Base-by-base conservation (phyloP, 768 basidiomycete species). In the Filobasidium floriforme region DNA sequence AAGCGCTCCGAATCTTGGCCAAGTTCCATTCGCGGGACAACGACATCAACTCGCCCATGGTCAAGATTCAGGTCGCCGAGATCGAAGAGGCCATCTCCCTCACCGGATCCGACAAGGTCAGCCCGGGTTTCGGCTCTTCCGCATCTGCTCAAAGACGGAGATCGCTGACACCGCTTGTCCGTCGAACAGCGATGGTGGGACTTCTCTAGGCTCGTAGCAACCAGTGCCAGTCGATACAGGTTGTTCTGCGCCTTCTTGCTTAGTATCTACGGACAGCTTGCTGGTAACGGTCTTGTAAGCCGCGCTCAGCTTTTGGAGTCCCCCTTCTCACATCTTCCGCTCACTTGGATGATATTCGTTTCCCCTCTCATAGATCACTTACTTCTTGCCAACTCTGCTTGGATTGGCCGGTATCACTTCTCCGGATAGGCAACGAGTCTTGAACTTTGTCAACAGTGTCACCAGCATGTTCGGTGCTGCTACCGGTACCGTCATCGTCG, bases 51-150 rank as follows among this genome's bases (percentile, higher is more conserved):
- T 85, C 84, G 0, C 84, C 84, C 11, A 74, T 85, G 10, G 78
- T 85, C 44, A 75, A 81, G 51, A 75, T 84, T 19, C 83, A 85
- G 72, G 82, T 85, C 74, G 76, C 79, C 60, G 84, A 85, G 68
- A 84, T 85, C 37, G 80, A 82, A 65, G 84, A 84, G 72, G 81
- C 80, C 67, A 81, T 85, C 63, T 70, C 77, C 11, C 70, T 85
- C 29, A 79, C 82, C 61, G 84, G 69, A 24, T 68, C 68, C 18
- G 72, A 73, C 54, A 73, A 73, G 68, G 32, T 37, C 32, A 37
- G 32, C n/a, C n/a, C n/a, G n/a, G n/a, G n/a, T n/a, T 37, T 37
- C 32, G 9, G 32, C 4, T 37, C 32, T 3, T 9, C 9, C 32
- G 32, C 32, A 9, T 37, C 9, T 37, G 32, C 32, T n/a, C n/a